Evolutionary conservation across 1,139 yeast genomes (phyloP), one percentile per base, ranked within the genome.

Genomic region (Williopsis jadinii): DNA sequence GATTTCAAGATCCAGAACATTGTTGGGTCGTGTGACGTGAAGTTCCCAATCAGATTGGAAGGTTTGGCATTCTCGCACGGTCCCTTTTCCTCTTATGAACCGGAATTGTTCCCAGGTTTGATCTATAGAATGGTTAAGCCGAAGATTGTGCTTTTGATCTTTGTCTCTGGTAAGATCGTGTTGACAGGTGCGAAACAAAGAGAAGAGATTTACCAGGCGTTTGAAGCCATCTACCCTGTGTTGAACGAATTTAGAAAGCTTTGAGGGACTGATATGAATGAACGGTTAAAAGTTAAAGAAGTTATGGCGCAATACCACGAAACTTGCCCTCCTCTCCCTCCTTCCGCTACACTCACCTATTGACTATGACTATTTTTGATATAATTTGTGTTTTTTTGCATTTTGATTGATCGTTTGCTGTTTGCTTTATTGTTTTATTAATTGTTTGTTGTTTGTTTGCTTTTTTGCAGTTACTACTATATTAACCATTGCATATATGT

Each of bases 101-200:
- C 99, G 5, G 99, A 92, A 67, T 71, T 92, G 61, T 92, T 92
- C 66, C 99, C 99, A 4, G 99, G 99, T 60, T 76, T 92, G 57
- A 92, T 92, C 68, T 92, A 92, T 73, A 88, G 99, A 75, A 92
- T 92, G 99, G 98, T 92, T 58, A 92, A 92, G 63, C 99, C 99
- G 19, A 92, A 92, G 63, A 92, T 92, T 67, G 99, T 92, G 46
- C 70, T 92, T 61, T 75, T 92, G 68, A 90, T 92, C 59, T 92
- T 92, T 65, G 98, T 92, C 44, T 85, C 95, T 31, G 99, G 99
- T 36, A 92, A 94, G 66, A 92, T 92, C 67, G 99, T 92, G 45
- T 73, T 92, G 57, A 92, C 99, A 15, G 99, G 99, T 71, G 99
- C 99, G 29, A 92, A 92, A 64, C 97, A 92, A 66, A 84, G 99